Conservation (phyloP, 805 yeast genomes). For the Metschnikowia dekortorum region DNA sequence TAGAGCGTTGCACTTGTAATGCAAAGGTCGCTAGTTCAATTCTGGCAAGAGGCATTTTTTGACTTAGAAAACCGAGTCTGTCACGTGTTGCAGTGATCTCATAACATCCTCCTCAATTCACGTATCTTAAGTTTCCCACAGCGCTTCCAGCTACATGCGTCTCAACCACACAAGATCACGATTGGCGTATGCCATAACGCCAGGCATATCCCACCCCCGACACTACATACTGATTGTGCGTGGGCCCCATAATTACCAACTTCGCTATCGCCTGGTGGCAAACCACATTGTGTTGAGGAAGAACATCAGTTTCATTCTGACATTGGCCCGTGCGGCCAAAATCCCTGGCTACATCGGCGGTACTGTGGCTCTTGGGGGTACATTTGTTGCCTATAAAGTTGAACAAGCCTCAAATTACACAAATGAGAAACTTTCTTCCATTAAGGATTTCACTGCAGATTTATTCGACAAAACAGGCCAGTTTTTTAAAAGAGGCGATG, state of each 20-base stretch:
- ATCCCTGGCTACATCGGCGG: constrained; percentile 86
- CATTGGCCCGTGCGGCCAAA: constrained; percentile 50
- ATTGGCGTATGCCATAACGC: neutral
- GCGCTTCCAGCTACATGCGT: neutral
- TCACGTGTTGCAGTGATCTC: neutral
- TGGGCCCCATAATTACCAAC: constrained; percentile 1
- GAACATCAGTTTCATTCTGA: constrained; percentile 39
- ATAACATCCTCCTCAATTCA: neutral
- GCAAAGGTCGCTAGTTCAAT: constrained; percentile 82
- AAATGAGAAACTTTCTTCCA: constrained; percentile 56
- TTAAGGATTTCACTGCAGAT: constrained; percentile 59
- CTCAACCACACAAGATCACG: neutral
- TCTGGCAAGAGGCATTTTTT: constrained; percentile 31
- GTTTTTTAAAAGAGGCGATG: constrained; percentile 30
- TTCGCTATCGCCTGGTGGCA: constrained; percentile 7
- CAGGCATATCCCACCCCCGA: neutral
- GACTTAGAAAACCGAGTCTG: neutral
- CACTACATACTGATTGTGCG: constrained; percentile 2
- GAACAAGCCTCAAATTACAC: constrained; percentile 79
- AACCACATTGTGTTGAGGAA: constrained; percentile 14
- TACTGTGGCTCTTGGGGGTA: constrained; percentile 90
- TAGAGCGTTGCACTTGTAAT: constrained; percentile 99
- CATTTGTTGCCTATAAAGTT: constrained; percentile 86
- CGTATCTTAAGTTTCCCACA: neutral
- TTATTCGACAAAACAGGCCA: constrained; percentile 46